These are phyloP conservation scores for Rosa chinensis DNA, from an alignment of 306 rosid species.

Conservation along the genomic window DNA sequence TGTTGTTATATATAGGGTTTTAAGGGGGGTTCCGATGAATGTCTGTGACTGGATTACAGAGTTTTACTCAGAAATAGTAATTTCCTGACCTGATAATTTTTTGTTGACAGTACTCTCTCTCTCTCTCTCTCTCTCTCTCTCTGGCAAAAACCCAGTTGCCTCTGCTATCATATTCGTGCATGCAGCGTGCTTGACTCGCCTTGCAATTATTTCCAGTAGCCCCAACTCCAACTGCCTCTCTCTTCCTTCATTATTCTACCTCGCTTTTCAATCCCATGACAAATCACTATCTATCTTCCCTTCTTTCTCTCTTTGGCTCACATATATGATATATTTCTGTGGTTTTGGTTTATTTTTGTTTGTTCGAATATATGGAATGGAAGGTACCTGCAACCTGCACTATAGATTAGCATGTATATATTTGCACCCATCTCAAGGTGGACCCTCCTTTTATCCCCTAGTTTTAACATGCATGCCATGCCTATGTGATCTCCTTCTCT, in stretches of 20 bases:
- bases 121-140: conserved; percentile 19
- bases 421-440: conserved; percentile 23
- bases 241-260: conserved; percentile 47
- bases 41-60: conserved; percentile 21
- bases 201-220: conserved; percentile 44
- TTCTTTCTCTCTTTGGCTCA: conserved; percentile 32
- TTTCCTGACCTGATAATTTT: conserved; percentile 21
- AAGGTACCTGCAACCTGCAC: conserved; percentile 5
- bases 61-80: conserved; percentile 42
- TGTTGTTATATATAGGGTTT: conserved; percentile 6
- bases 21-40: conserved; percentile 10
- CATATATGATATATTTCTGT: neutral
- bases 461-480: conserved; percentile 23
- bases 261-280: conserved; percentile 46
- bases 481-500: conserved; percentile 10
- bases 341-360: neutral
- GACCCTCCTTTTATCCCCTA: conserved; percentile 19
- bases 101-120: conserved; percentile 12
- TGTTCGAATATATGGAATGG: neutral
- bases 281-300: conserved; percentile 44
- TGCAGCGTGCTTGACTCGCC: conserved; percentile 50
- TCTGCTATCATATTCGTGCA: conserved; percentile 47
- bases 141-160: conserved; percentile 29
- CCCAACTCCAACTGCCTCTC: conserved; percentile 48
- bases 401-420: conserved; percentile 3